Base-by-base conservation (phyloP, 1,139 yeast genomes). In the Geotrichum reessii region DNA sequence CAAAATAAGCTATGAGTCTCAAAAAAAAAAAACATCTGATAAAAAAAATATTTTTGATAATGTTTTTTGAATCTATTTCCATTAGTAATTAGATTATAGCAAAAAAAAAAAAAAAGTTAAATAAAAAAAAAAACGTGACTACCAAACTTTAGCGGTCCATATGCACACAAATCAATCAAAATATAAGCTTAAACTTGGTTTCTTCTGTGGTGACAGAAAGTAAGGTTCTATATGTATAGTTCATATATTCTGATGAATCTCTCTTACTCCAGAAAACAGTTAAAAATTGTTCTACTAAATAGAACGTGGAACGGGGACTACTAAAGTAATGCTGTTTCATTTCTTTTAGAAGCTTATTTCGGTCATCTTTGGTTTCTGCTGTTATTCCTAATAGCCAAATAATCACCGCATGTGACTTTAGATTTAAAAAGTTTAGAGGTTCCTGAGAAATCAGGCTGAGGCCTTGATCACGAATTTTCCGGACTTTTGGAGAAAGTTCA, bases 371-470 rank as follows among this genome's bases (percentile, higher is more conserved):
- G 9, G 50, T 33, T 25, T 64, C 66, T 24, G 62, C 58, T n/a
- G 57, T 56, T 11, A 65, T 58, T 8, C 69, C 69, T 22, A 65
- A 28, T 47, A 64, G 64, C 67, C 67, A 65, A 28, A 65, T 44
- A 11, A 28, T 27, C n/a, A 53, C 28, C 12, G 68, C 63, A 63
- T 63, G 64, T 0, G 62, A 50, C 40, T 61, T 56, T 12, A 57
- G 22, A 7, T 53, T 49, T 4, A 31, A 42, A 51, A 11, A 51
- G 37, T 59, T 57, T 27, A 50, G n/a, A 52, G 54, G 17, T 22
- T 58, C 55, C 55, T 61, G 52, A 11, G 57, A 19, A 5, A 55
- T 42, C 12, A 63, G 25, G 17, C 14, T 12, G 11, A 51, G 24
- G 11, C 54, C 54, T 17, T 62, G 60, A 3, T 57, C 33, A 12